phyloP scores from a whole-genome alignment of 169 alveolate genomes.

The Plasmodium ovale region DNA sequence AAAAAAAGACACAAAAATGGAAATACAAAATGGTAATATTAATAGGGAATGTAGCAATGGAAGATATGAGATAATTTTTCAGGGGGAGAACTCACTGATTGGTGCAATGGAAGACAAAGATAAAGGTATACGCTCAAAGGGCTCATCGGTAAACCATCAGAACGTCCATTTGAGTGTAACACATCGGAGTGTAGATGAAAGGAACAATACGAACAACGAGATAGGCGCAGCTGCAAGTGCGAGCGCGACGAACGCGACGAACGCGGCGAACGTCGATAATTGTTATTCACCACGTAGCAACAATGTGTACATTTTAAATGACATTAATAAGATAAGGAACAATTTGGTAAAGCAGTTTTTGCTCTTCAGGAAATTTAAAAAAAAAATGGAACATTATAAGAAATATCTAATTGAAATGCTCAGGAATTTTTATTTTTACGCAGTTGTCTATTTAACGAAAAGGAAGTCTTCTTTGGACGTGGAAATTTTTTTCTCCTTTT shows the following conservation, averaged over 20 bases:
- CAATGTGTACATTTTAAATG: slow-evolving; percentile 5
- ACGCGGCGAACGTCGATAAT: not conserved
- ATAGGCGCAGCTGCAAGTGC: too few relatives aligned
- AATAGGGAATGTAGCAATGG: too few relatives aligned
- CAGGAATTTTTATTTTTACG: slow-evolving; percentile 36
- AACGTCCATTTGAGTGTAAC: too few relatives aligned
- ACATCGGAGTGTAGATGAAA: too few relatives aligned
- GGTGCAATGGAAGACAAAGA: too few relatives aligned
- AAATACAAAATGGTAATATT: too few relatives aligned
- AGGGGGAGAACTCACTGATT: too few relatives aligned
- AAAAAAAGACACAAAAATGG: not conserved
- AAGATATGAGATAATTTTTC: too few relatives aligned
- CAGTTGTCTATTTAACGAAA: slow-evolving; percentile 24
- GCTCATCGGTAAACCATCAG: too few relatives aligned
- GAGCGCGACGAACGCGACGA: not conserved
- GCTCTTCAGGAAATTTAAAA: slow-evolving; percentile 33
- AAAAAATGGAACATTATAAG: slow-evolving; percentile 1
- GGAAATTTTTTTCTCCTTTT: slow-evolving; percentile 61
- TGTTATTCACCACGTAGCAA: not conserved
- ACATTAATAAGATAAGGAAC: slow-evolving; percentile 17
- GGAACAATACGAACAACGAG: not conserved
- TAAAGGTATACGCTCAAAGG: too few relatives aligned
- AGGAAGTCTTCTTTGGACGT: slow-evolving; percentile 21
- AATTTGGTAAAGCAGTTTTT: slow-evolving; percentile 26
- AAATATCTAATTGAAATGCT: slow-evolving; percentile 23